Base-by-base conservation (phyloP, 208 protist genomes). In the Leishmania amazonensis region DNA sequence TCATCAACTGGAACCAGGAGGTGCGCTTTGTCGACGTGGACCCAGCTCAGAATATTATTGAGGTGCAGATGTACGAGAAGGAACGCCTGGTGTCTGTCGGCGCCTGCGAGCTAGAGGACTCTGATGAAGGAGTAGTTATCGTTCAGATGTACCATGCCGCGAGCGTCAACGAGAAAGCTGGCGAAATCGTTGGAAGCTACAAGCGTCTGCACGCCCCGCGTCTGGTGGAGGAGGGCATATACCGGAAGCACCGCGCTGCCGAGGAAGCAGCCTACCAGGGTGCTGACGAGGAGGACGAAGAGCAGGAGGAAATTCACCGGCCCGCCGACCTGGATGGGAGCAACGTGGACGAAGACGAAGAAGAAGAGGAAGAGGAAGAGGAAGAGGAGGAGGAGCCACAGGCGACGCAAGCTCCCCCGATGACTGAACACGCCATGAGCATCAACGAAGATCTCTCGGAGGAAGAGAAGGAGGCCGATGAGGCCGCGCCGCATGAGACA, bases 1-100 rank as follows among this genome's bases (percentile, higher is more conserved):
- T 96, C 71, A 86, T 95, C 62, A 88, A 78, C 74, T 97, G 94
- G 93, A 96, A 96, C 85, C 94, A 97, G 80, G 93, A 97, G 88
- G 89, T 97, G 53, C 94, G 91, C 65, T 97, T 97, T 81, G 93
- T 97, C 57, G 94, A 91, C 51, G 85, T 96, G 35, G 81, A 93
- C 45, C 78, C 74, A 38, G 64, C 76, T 70, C 81, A 93, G 74
- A 83, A 85, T 3, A 67, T 83, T 7, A 75, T 97, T 17, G 93
- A 96, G 42, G 87, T 96, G 60, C 78, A 90, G 4, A 89, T 87
- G 28, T 88, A 92, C 83, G 89, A 96, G 62, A 87, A 93, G 60
- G 90, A 84, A 15, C 75, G 85, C 70, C 85, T 90, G 24, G 45
- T 96, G 68, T 92, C 83, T 77, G 89, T 83, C 54, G 93, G 93